Evolutionary conservation across 306 rosid species (phyloP), one percentile per base, ranked within the genome.

Genomic region (Quercus parvula): DNA sequence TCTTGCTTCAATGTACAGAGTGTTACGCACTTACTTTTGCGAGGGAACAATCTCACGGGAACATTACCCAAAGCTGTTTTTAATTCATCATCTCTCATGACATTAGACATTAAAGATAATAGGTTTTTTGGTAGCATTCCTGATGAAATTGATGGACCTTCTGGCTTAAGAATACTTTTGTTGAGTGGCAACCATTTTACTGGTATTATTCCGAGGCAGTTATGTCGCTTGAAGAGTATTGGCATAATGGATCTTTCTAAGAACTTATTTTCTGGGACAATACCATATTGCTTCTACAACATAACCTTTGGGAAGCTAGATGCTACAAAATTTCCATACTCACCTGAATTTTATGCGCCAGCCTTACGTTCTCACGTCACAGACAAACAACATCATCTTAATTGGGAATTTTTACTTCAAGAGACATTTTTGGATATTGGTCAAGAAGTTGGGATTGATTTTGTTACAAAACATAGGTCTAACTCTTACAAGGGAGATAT

Each of bases 71-170:
- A 12, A 11, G 15, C 52, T 55, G 1, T 35, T 35, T 5, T 35
- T 0, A 35, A 35, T 35, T 35, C 41, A 35, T 5, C 41, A 35
- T 5, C 8, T 35, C 11, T 46, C 33, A 1, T 10, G 67, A 61
- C 75, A 38, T 49, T 81, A 7, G 84, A 75, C 55, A 31, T 81
- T 30, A 75, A 35, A 56, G 44, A 69, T 18, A 81, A 81, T 20
- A 31, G 8, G 15, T 44, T 81, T 14, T 59, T 77, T 9, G 59
- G 77, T 31, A 55, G 19, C 30, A 75, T 81, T 17, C 77, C 84
- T 4, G 6, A 57, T 30, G 75, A 80, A 80, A 76, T 81, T 11
- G 64, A 57, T 22, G 3, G 67, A 2, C 8, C 18, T 4, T n/a
- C 77, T 6, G 3, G 6, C 6, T 54, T 81, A 28, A 28, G 58